Base-by-base conservation (phyloP, 805 yeast species). In the Jamesozyma piceae region DNA sequence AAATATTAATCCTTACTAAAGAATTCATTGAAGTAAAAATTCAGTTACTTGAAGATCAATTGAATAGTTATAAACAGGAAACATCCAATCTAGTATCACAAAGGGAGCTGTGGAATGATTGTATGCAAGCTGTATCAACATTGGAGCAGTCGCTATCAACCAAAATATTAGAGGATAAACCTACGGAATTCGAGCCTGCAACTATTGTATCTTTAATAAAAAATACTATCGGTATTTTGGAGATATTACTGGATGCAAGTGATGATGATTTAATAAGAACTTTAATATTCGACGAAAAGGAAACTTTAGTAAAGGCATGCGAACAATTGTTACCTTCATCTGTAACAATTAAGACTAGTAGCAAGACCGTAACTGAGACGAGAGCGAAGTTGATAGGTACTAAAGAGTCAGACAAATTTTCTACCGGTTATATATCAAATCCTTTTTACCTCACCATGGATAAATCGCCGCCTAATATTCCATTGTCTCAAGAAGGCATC, bases 381-480 rank as follows among this genome's bases (percentile, higher is more conserved):
- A n/a, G n/a, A n/a, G n/a, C n/a, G n/a, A n/a, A n/a, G n/a, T n/a
- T n/a, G n/a, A n/a, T n/a, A n/a, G n/a, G n/a, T n/a, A n/a, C n/a
- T n/a, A n/a, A n/a, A n/a, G n/a, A n/a, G n/a, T n/a, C n/a, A 26
- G 28, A 26, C 11, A 11, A 8, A 26, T 9, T 26, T 9, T 11
- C 28, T 26, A 26, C 28, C 11, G n/a, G 28, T 11, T 26, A 5
- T 32, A 32, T 14, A 6, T 5, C 18, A 8, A 43, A 43, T 26
- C 51, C 53, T 18, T 45, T 49, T 13, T 44, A 49, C 21, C 35
- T 52, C 18, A 36, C 43, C 2, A 46, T 44, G 20, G 49, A 57
- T 28, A 54, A 53, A 29, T 57, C 63, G 3, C 63, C 62, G 20
- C 62, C 63, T n/a, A 55, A 57, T 39, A 52, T 53, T 29, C 58